Percentiles rank a stretch among this genome's conserved stretches.
Conservation (phyloP, 148 eudicot genomes). For the Camellia japonica region DNA sequence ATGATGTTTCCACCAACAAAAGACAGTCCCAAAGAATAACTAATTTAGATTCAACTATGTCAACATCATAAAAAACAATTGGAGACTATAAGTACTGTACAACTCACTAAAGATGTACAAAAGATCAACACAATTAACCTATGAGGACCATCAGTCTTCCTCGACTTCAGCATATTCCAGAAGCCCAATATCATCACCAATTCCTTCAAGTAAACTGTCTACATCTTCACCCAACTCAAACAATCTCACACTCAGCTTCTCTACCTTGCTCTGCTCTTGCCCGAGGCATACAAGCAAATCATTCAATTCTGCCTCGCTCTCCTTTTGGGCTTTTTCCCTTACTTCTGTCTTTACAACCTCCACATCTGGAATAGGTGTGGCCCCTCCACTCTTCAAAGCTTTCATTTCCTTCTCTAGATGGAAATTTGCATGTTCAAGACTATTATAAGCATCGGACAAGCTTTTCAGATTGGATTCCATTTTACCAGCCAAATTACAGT, state of each 20-base stretch:
- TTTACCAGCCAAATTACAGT: slow-evolving; percentile 56
- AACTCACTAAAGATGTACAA: slow-evolving; percentile 3
- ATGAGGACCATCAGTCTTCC: slow-evolving; percentile 23
- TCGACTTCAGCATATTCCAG: slow-evolving; percentile 56
- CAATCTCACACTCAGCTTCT: slow-evolving; percentile 62
- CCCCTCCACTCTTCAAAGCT: slow-evolving; percentile 55
- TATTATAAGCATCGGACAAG: slow-evolving; percentile 89
- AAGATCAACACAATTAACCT: neutral
- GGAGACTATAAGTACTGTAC: slow-evolving; percentile 5
- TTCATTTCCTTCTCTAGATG: slow-evolving; percentile 60
- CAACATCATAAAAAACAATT: slow-evolving; percentile 8
- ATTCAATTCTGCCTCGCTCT: slow-evolving; percentile 78
- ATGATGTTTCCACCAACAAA: neutral
- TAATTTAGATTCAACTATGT: slow-evolving; percentile 4
- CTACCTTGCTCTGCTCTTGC: slow-evolving; percentile 96
- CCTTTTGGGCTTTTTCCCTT: slow-evolving; percentile 82
- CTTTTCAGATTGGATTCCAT: slow-evolving; percentile 85
- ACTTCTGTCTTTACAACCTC: slow-evolving; percentile 76
- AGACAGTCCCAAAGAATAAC: neutral
- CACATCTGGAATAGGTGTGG: slow-evolving; percentile 41
- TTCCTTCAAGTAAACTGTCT: slow-evolving; percentile 77
- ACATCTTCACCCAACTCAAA: slow-evolving; percentile 84
- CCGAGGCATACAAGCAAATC: slow-evolving; percentile 93
- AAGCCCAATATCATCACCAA: slow-evolving; percentile 73
- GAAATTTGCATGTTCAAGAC: slow-evolving; percentile 77